Evolutionary conservation across 2,329 filamentous ascomycete genomes (phyloP), one percentile per base, ranked within the genome.

Genomic region (Phyllosticta citribraziliensis): DNA sequence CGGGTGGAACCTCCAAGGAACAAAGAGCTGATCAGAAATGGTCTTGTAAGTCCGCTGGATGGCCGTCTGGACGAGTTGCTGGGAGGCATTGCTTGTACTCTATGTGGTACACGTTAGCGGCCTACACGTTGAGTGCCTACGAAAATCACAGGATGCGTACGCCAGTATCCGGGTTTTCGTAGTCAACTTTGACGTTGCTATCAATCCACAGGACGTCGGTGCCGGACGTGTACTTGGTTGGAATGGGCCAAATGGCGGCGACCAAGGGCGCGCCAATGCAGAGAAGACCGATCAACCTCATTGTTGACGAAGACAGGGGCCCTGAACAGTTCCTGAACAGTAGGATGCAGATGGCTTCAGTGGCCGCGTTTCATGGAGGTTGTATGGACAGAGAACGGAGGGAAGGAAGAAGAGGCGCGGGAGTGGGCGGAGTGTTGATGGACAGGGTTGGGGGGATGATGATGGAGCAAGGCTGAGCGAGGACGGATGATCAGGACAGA

Each of bases 1-100:
- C 24, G 82, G 79, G 64, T 88, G 81, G 60, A 94, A 82, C 75
- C 87, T 91, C 89, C 89, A 94, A 0, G 90, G 89, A 17, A 90
- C 82, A 64, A 92, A 85, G 66, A 83, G 84, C 62, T 86, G 77
- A 25, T 82, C 74, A 73, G 91, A 88, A 61, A 93, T 84, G 62
- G 80, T 82, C 24, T 80, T 73, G 65, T 86, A 76, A 10, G 87
- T 80, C 55, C 87, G 81, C 22, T 75, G 66, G 33, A 82, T 75
- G 8, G 79, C 79, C 61, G 72, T 74, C 22, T 75, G 69, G 17
- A 82, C 66, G 11, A 81, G 76, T 73, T 82, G 74, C 33, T 62
- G 55, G n/a, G 60, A 55, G 24, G 52, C 55, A 33, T 56, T 57
- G 60, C 56, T 58, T 33, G n/a, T 53, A 22, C 52, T 40, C 27